phyloP scores from a whole-genome alignment of 208 protist species.

The Crithidia bombi region DNA sequence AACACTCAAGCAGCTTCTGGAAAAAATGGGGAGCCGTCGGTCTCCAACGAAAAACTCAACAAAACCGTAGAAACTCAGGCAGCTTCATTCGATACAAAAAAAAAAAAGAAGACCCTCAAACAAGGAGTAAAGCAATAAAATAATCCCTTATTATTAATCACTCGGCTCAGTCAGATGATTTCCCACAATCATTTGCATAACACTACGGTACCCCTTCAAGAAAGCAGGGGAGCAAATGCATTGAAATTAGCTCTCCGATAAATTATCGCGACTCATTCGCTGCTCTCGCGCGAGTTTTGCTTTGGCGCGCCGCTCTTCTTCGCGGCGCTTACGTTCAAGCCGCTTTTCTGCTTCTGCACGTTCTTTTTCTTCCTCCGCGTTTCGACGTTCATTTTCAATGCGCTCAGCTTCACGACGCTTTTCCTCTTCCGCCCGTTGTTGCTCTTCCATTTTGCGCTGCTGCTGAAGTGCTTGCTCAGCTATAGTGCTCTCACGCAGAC shows the following conservation, averaged over 20 bases:
- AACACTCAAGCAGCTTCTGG: too few relatives aligned
- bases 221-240: too few relatives aligned
- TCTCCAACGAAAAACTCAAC: too few relatives aligned
- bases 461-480: slow-evolving; percentile 13
- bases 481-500: slow-evolving; percentile 6
- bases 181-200: background rate
- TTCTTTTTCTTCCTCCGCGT: slow-evolving; percentile 38
- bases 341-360: slow-evolving; percentile 60
- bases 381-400: slow-evolving; percentile 35
- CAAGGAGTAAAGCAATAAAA: background rate
- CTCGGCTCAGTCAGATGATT: too few relatives aligned
- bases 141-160: too few relatives aligned
- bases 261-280: slow-evolving; percentile 9
- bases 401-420: slow-evolving; percentile 34
- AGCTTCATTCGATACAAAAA: too few relatives aligned
- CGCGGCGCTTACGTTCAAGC: slow-evolving; percentile 55
- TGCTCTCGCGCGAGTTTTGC: slow-evolving; percentile 36
- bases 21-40: too few relatives aligned
- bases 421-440: slow-evolving; percentile 37
- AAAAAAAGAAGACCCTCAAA: slow-evolving; percentile 7
- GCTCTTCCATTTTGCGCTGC: slow-evolving; percentile 30
- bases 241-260: background rate
- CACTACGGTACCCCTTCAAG: too few relatives aligned
- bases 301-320: slow-evolving; percentile 51
- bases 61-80: too few relatives aligned